Conservation (phyloP, 139 green algal species). For the Chlamydomonas schloesseri region DNA sequence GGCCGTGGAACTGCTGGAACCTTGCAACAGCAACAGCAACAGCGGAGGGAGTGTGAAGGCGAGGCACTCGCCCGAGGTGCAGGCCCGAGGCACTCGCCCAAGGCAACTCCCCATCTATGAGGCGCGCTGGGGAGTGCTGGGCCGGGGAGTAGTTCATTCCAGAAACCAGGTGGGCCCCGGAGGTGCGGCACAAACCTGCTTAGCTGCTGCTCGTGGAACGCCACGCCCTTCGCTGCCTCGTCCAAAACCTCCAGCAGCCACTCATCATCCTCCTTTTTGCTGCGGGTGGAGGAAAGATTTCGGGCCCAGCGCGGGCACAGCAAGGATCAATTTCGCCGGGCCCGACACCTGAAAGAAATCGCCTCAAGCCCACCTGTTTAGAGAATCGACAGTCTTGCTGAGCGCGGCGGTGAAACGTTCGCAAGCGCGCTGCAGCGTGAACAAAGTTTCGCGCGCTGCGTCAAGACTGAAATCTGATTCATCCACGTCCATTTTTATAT, state of each 20-base stretch:
- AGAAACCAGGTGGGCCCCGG: too few relatives aligned
- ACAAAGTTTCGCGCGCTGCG: conserved; percentile 20
- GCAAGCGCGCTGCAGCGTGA: conserved; percentile 26
- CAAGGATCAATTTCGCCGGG: not conserved
- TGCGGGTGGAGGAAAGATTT: not conserved
- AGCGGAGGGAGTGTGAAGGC: too few relatives aligned
- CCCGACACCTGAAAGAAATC: too few relatives aligned
- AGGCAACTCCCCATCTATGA: too few relatives aligned
- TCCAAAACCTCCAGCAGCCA: conserved; percentile 41
- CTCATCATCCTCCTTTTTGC: conserved; percentile 10
- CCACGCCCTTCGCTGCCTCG: conserved; percentile 27
- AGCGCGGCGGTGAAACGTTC: conserved; percentile 44
- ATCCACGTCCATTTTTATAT: not conserved
- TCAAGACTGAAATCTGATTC: conserved; percentile 27
- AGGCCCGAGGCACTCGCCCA: too few relatives aligned
- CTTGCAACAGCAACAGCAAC: too few relatives aligned
- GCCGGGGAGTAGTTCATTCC: too few relatives aligned
- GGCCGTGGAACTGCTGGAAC: conserved; percentile 33
- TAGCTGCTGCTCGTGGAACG: conserved; percentile 60
- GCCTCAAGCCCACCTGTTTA: conserved; percentile 37
- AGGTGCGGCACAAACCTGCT: conserved; percentile 8
- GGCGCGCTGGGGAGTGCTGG: too few relatives aligned
- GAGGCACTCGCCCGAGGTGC: too few relatives aligned
- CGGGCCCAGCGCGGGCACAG: not conserved
- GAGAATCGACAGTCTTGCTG: not conserved